Evolutionary conservation across 164 flowering plant genomes (phyloP).

Genomic region (Kingdonia uniflora): DNA sequence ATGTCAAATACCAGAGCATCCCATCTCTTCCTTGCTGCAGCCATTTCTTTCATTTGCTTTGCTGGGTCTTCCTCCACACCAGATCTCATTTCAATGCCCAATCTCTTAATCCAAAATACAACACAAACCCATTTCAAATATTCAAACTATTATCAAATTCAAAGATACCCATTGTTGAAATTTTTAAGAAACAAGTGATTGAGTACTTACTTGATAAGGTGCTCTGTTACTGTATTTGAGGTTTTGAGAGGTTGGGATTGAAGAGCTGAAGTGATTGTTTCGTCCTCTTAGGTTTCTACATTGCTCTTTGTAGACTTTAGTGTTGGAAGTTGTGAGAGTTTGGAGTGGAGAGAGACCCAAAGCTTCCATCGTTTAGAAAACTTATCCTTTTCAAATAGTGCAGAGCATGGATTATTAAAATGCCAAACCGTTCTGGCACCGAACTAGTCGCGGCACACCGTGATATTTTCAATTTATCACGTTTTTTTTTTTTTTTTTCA

Average conservation of each 20-base stretch:
- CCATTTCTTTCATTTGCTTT: constrained; percentile 86
- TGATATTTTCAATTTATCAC: too few relatives aligned
- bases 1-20: constrained; percentile 59
- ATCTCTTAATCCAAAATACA: constrained; percentile 15
- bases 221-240: constrained; percentile 1
- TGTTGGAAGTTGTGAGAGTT: constrained; percentile 13
- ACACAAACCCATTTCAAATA: constrained; percentile 12
- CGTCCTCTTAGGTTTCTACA: not conserved
- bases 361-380: constrained; percentile 37
- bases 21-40: constrained; percentile 97
- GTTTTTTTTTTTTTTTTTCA: too few relatives aligned
- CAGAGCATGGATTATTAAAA: too few relatives aligned
- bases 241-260: constrained; percentile 5
- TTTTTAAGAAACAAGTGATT: not conserved
- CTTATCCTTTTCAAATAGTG: too few relatives aligned
- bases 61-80: constrained; percentile 52
- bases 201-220: constrained; percentile 1
- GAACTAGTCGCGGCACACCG: too few relatives aligned
- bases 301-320: constrained; percentile 1
- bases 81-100: constrained; percentile 35
- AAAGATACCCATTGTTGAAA: not conserved
- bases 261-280: constrained; percentile 1
- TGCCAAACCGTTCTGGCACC: too few relatives aligned
- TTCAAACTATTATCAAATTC: not conserved
- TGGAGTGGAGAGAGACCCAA: constrained; percentile 25